A percentile compares a stretch with the other conserved stretches of the same genome.
These are phyloP conservation scores for Mortierella sp. DNA, from an alignment of 371 early-diverging fungal genomes.

Conservation along the genomic window DNA sequence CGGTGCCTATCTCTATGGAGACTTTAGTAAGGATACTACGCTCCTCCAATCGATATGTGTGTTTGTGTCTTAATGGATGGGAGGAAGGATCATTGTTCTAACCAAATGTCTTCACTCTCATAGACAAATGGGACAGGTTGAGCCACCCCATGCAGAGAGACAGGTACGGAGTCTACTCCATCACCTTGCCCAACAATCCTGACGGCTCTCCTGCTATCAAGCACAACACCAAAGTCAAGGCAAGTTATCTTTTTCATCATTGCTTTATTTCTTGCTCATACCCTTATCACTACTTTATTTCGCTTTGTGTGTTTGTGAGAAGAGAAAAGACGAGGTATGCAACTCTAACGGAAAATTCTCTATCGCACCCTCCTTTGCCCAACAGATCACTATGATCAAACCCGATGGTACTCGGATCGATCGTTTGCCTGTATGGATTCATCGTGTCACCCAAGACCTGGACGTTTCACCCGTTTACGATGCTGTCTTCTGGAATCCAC, in stretches of 20 bases:
- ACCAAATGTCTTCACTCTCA: not conserved
- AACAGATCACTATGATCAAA: slow-evolving; percentile 79
- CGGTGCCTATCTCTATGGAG: slow-evolving; percentile 90
- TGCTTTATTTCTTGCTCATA: not conserved
- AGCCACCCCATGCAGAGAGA: slow-evolving; percentile 85
- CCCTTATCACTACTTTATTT: not conserved
- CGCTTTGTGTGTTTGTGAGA: not conserved
- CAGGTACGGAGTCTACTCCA: slow-evolving; percentile 86
- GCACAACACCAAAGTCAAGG: slow-evolving; percentile 93
- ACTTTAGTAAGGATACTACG: slow-evolving; percentile 79
- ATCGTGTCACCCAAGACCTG: slow-evolving; percentile 90
- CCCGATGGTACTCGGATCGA: slow-evolving; percentile 87
- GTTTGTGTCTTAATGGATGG: not conserved
- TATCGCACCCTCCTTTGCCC: not conserved
- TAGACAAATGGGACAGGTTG: slow-evolving; percentile 87
- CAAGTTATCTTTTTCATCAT: slow-evolving; percentile 26
- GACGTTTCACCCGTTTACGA: slow-evolving; percentile 87
- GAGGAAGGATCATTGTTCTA: not conserved
- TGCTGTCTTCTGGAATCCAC: slow-evolving; percentile 95
- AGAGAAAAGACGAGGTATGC: not conserved
- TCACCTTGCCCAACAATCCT: slow-evolving; percentile 72
- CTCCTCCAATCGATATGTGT: not conserved
- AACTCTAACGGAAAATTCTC: not conserved
- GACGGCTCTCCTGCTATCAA: slow-evolving; percentile 82
- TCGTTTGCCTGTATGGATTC: slow-evolving; percentile 93